phyloP scores from a whole-genome alignment of 2,329 filamentous ascomycete species.

The Penicillium expansum region DNA sequence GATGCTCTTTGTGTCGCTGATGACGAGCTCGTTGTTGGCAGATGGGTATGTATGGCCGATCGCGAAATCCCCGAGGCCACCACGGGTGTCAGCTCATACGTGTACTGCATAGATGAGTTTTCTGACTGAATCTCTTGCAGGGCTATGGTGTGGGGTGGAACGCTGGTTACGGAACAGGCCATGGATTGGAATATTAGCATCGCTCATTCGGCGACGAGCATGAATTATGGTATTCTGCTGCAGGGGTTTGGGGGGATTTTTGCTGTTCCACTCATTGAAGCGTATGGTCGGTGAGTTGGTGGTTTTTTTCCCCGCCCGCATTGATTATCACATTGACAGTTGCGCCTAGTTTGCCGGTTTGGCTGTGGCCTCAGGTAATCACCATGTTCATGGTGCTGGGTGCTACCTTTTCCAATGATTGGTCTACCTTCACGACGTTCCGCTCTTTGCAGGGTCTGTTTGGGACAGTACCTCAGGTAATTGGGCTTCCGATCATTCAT shows the following conservation, averaged over 20 bases:
- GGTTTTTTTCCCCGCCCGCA: not conserved
- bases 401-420: slow-evolving; percentile 39
- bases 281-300: slow-evolving; percentile 39
- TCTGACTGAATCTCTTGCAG: slow-evolving; percentile 14
- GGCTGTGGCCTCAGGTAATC: slow-evolving; percentile 43
- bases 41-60: slow-evolving; percentile 30
- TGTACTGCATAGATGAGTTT: not conserved
- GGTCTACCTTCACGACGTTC: slow-evolving; percentile 40
- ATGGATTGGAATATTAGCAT: slow-evolving; percentile 36
- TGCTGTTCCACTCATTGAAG: slow-evolving; percentile 40
- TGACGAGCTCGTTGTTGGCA: slow-evolving; percentile 36
- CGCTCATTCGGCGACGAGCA: slow-evolving; percentile 36
- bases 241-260: slow-evolving; percentile 41
- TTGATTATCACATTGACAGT: not conserved
- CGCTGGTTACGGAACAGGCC: slow-evolving; percentile 39
- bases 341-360: slow-evolving; percentile 37
- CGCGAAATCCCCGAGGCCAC: not conserved
- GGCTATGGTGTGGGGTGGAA: slow-evolving; percentile 44
- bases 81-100: not conserved
- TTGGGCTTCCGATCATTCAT: slow-evolving; percentile 41
- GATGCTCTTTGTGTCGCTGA: slow-evolving; percentile 34
- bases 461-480: slow-evolving; percentile 41
- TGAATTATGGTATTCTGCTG: slow-evolving; percentile 42
- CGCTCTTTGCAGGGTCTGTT: slow-evolving; percentile 40
- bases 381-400: slow-evolving; percentile 42